phyloP scores from a whole-genome alignment of 2,329 filamentous ascomycete genomes.

The Cladophialophora immunda region DNA sequence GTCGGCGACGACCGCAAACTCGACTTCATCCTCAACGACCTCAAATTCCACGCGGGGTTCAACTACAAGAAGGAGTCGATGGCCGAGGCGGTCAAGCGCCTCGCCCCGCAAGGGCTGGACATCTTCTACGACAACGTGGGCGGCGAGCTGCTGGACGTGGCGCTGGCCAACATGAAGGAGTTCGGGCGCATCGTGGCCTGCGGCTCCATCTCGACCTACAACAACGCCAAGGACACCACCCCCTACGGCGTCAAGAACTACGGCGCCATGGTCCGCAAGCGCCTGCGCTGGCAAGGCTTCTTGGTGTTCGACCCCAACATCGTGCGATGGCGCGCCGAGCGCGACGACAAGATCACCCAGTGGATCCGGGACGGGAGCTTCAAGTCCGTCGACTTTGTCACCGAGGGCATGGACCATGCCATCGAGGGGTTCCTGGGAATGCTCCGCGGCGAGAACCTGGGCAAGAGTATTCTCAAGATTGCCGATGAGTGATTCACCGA shows the following conservation, averaged over 20 bases:
- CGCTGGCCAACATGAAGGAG: constrained; percentile 65
- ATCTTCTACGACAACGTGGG: constrained; percentile 79
- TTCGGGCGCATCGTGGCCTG: constrained; percentile 64
- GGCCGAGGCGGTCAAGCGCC: constrained; percentile 66
- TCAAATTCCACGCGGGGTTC: constrained; percentile 72
- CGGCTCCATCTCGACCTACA: constrained; percentile 74
- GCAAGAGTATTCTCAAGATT: constrained; percentile 76
- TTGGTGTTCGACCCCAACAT: constrained; percentile 69
- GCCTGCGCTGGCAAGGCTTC: constrained; percentile 72
- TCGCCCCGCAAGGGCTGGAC: constrained; percentile 76
- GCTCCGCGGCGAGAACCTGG: constrained; percentile 78
- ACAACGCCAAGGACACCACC: constrained; percentile 55
- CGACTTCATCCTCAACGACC: constrained; percentile 69
- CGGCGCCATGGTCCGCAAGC: constrained; percentile 66
- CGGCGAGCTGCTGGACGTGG: constrained; percentile 71
- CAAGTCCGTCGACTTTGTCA: constrained; percentile 70
- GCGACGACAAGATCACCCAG: constrained; percentile 74
- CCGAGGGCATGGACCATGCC: constrained; percentile 75
- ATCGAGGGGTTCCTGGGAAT: constrained; percentile 74
- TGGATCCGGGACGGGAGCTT: constrained; percentile 76
- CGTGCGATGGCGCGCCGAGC: constrained; percentile 68
- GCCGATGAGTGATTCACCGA: constrained; percentile 29
- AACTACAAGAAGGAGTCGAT: constrained; percentile 81
- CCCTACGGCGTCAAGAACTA: constrained; percentile 70
- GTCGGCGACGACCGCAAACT: constrained; percentile 78